Evolutionary conservation across 805 yeast species (phyloP).

Genomic region (Monosporozyma aerobia): DNA sequence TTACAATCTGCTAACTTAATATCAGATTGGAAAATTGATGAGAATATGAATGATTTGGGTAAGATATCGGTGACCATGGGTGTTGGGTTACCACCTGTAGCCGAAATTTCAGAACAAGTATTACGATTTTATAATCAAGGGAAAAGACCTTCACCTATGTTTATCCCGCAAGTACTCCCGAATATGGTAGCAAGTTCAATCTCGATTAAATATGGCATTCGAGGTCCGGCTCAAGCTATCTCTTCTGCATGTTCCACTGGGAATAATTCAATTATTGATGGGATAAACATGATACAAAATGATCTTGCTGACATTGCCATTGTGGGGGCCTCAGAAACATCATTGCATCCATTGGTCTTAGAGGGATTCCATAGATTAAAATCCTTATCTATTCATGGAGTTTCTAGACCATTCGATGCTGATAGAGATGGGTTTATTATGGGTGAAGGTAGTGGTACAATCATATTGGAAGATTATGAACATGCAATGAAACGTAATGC

Average conservation of each 20-base stretch:
- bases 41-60: slow-evolving; percentile 21
- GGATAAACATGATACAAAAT: slow-evolving; percentile 64
- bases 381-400: slow-evolving; percentile 53
- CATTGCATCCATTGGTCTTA: slow-evolving; percentile 75
- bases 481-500: slow-evolving; percentile 64
- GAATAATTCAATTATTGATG: slow-evolving; percentile 87
- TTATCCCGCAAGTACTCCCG: slow-evolving; percentile 72
- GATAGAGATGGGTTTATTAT: slow-evolving; percentile 79
- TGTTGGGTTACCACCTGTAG: slow-evolving; percentile 84
- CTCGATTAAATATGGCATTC: slow-evolving; percentile 63
- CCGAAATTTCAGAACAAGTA: slow-evolving; percentile 47
- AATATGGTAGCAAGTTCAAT: slow-evolving; percentile 95
- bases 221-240: slow-evolving; percentile 82
- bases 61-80: slow-evolving; percentile 61
- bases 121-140: slow-evolving; percentile 29
- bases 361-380: slow-evolving; percentile 90
- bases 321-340: slow-evolving; percentile 91
- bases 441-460: slow-evolving; percentile 85
- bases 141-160: slow-evolving; percentile 70
- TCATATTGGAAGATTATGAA: slow-evolving; percentile 66
- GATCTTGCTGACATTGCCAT: slow-evolving; percentile 81
- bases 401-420: slow-evolving; percentile 83
- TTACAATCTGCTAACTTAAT: slow-evolving; percentile 53
- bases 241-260: slow-evolving; percentile 98
- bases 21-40: slow-evolving; percentile 17